phyloP scores from a whole-genome alignment of 2,329 filamentous ascomycete genomes.

The Xylaria sp. region DNA sequence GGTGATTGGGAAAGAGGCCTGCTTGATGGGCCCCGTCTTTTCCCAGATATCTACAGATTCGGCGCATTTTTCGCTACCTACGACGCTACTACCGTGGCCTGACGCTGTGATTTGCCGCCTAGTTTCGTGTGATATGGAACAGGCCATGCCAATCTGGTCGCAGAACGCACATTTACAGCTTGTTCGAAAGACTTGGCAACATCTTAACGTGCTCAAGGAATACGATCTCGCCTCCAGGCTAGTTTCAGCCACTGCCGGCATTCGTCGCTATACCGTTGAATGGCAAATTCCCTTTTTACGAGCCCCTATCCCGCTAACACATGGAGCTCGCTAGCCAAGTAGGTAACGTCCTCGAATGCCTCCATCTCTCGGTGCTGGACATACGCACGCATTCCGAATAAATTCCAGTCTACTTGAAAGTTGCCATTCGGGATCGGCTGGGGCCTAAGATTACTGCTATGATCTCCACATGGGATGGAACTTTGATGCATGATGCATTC shows the following conservation, averaged over 20 bases:
- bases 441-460: slow-evolving; percentile 32
- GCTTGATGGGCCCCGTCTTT: slow-evolving; percentile 9
- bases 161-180: neutral
- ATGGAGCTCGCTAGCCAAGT: neutral
- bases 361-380: neutral
- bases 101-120: slow-evolving; percentile 20
- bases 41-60: slow-evolving; percentile 25
- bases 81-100: neutral
- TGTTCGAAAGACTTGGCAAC: neutral
- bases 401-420: slow-evolving; percentile 26
- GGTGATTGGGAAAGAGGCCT: slow-evolving; percentile 2
- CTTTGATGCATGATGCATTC: slow-evolving; percentile 31
- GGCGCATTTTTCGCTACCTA: neutral
- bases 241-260: neutral
- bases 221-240: neutral
- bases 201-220: no score
- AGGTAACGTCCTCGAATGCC: neutral
- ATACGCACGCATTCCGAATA: slow-evolving; percentile 8
- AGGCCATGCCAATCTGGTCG: neutral
- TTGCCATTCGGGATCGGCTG: slow-evolving; percentile 30
- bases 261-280: neutral
- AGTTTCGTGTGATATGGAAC: slow-evolving; percentile 15
- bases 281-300: neutral
- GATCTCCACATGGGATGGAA: slow-evolving; percentile 35
- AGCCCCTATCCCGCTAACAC: neutral